Evolutionary conservation across 345 rosid species (phyloP).

Genomic region (Populus nigra): DNA sequence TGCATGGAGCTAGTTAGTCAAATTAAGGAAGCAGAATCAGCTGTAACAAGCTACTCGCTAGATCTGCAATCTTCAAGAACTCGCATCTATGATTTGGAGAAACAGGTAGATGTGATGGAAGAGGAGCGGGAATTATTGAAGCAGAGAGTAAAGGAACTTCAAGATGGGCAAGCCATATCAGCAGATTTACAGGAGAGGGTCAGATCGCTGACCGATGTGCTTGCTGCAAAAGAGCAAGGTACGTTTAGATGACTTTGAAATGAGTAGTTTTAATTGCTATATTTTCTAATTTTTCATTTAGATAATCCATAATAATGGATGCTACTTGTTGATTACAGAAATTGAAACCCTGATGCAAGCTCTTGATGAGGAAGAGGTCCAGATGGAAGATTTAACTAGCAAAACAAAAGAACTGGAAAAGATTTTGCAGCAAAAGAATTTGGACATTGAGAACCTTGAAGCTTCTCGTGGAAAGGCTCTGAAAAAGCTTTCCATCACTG

Average conservation of each 20-base stretch:
- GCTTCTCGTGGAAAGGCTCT: conserved; percentile 73
- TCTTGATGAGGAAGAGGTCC: conserved; percentile 91
- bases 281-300: neutral
- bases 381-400: conserved; percentile 73
- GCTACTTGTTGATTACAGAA: conserved; percentile 44
- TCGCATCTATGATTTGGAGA: conserved; percentile 53
- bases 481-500: conserved; percentile 78
- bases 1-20: conserved; percentile 83
- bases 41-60: conserved; percentile 48
- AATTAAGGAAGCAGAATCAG: conserved; percentile 87
- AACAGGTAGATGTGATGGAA: conserved; percentile 42
- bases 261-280: conserved; percentile 4
- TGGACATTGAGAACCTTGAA: conserved; percentile 69
- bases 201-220: conserved; percentile 44
- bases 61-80: conserved; percentile 67
- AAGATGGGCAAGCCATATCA: conserved; percentile 49
- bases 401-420: conserved; percentile 58
- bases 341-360: conserved; percentile 95
- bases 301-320: conserved; percentile 6
- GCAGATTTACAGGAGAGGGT: conserved; percentile 54
- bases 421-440: conserved; percentile 56
- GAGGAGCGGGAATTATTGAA: conserved; percentile 52
- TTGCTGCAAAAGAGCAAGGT: conserved; percentile 90
- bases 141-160: conserved; percentile 53
- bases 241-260: conserved; percentile 20